Evolutionary conservation across 176 grass and related monocot species (phyloP).

Genomic region (Ensete ventricosum): DNA sequence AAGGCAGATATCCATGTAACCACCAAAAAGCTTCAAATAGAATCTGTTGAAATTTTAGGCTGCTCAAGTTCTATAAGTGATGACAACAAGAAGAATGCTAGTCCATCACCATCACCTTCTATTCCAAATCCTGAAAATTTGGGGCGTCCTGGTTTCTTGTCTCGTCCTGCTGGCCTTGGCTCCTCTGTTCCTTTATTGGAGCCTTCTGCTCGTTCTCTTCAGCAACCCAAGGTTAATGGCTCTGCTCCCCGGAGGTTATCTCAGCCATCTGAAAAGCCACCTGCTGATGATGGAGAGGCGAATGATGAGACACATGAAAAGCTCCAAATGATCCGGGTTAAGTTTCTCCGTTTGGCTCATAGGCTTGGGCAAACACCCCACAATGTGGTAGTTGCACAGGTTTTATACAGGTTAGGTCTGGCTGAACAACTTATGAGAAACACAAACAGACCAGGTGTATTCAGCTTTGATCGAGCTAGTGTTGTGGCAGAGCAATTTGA

Average conservation of each 20-base stretch:
- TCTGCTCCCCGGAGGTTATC: slow-evolving; percentile 22
- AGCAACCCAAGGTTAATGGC: slow-evolving; percentile 38
- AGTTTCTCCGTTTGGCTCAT: slow-evolving; percentile 73
- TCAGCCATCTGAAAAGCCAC: slow-evolving; percentile 31
- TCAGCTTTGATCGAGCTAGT: slow-evolving; percentile 61
- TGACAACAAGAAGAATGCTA: slow-evolving; percentile 31
- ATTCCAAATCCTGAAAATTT: slow-evolving; percentile 15
- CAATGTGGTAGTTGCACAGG: slow-evolving; percentile 92
- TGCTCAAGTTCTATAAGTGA: slow-evolving; percentile 35
- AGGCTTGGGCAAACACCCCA: slow-evolving; percentile 82
- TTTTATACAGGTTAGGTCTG: slow-evolving; percentile 83
- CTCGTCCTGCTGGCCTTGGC: slow-evolving; percentile 76
- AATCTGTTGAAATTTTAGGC: slow-evolving; percentile 52
- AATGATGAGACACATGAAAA: slow-evolving; percentile 84
- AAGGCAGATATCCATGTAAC: not conserved
- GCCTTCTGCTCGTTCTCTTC: slow-evolving; percentile 42
- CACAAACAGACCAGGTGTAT: slow-evolving; percentile 37
- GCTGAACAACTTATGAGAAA: slow-evolving; percentile 87
- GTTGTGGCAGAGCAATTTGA: slow-evolving; percentile 79
- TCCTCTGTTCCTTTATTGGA: slow-evolving; percentile 47
- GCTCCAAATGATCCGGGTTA: slow-evolving; percentile 83
- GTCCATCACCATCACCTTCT: slow-evolving; percentile 19
- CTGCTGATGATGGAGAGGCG: slow-evolving; percentile 51
- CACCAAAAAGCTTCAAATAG: not conserved
- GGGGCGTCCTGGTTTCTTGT: slow-evolving; percentile 22